phyloP scores from a whole-genome alignment of 306 rosid species.

The Cyamopsis tetragonoloba region DNA sequence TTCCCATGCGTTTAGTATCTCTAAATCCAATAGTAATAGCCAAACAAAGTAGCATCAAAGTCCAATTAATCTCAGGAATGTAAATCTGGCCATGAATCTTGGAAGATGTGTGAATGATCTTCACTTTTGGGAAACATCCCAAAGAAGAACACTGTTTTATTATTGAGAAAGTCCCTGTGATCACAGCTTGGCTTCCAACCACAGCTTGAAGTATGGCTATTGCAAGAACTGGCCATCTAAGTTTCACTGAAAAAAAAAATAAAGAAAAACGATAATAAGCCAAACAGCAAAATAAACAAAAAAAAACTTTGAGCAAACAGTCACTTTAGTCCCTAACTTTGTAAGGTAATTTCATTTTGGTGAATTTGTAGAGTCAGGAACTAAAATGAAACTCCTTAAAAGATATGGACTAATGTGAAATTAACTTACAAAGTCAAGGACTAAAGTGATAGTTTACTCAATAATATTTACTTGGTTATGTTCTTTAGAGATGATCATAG shows the following conservation, averaged over 20 bases:
- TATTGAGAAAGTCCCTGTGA: conserved; percentile 93
- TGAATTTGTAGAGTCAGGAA: too few species aligned
- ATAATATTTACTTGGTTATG: not conserved
- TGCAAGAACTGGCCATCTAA: conserved; percentile 90
- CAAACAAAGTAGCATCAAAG: conserved; percentile 75
- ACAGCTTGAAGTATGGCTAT: conserved; percentile 96
- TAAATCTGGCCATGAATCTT: conserved; percentile 92
- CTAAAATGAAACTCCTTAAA: too few species aligned
- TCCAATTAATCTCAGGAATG: conserved; percentile 96
- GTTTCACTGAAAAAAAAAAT: conserved; percentile 39
- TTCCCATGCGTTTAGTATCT: conserved; percentile 97
- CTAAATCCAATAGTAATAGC: conserved; percentile 83
- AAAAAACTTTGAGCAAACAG: too few species aligned
- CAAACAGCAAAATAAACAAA: conserved; percentile 16
- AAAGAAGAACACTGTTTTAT: conserved; percentile 88
- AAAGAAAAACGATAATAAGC: conserved; percentile 7
- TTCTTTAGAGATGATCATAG: not conserved
- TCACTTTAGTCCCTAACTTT: too few species aligned
- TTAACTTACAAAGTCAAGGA: too few species aligned
- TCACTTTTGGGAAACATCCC: conserved; percentile 92
- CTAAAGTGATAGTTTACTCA: too few species aligned
- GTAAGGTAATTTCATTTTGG: too few species aligned
- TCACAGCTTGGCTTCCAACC: conserved; percentile 97
- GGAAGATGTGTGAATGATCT: conserved; percentile 78
- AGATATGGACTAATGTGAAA: too few species aligned